These are phyloP conservation scores for Phytophthora nicotianae DNA, from an alignment of 352 stramenopile species.

Conservation along the genomic window DNA sequence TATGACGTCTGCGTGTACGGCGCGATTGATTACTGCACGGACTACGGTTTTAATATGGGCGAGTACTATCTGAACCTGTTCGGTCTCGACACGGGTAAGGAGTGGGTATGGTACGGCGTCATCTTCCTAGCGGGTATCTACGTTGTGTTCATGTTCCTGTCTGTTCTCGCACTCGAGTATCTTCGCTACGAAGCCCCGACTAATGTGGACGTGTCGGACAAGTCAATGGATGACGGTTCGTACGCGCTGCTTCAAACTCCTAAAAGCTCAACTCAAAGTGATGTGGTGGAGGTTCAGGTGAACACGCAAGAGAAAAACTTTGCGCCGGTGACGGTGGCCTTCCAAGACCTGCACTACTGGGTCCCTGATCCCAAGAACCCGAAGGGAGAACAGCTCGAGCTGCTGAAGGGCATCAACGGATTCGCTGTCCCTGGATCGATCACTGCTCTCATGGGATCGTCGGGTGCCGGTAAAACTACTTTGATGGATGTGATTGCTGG, in stretches of 20 bases:
- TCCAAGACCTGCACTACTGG: slow-evolving; percentile 30
- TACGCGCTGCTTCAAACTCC: slow-evolving; percentile 23
- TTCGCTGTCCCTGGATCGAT: slow-evolving; percentile 18
- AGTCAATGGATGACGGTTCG: neutral
- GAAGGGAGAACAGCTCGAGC: slow-evolving; percentile 12
- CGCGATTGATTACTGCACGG: slow-evolving; percentile 26
- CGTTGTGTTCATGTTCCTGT: slow-evolving; percentile 32
- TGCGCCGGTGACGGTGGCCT: slow-evolving; percentile 23
- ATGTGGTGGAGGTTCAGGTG: slow-evolving; percentile 3
- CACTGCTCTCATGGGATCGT: slow-evolving; percentile 25
- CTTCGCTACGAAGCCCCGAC: slow-evolving; percentile 25
- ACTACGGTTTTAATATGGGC: slow-evolving; percentile 40
- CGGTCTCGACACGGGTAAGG: slow-evolving; percentile 16
- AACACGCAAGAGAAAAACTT: slow-evolving; percentile 22
- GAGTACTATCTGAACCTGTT: slow-evolving; percentile 38
- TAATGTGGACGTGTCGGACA: slow-evolving; percentile 22
- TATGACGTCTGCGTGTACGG: slow-evolving; percentile 36
- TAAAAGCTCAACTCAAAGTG: slow-evolving; percentile 1
- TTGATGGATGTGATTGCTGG: slow-evolving; percentile 31
- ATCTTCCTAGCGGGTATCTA: slow-evolving; percentile 15
- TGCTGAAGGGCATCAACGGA: slow-evolving; percentile 27
- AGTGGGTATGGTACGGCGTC: slow-evolving; percentile 26
- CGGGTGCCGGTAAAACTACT: slow-evolving; percentile 26
- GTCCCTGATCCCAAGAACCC: slow-evolving; percentile 10
- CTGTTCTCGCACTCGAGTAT: slow-evolving; percentile 18